Evolutionary conservation across 2,329 filamentous ascomycete genomes (phyloP), one percentile per base, ranked within the genome.

Genomic region (Fusarium siculi): DNA sequence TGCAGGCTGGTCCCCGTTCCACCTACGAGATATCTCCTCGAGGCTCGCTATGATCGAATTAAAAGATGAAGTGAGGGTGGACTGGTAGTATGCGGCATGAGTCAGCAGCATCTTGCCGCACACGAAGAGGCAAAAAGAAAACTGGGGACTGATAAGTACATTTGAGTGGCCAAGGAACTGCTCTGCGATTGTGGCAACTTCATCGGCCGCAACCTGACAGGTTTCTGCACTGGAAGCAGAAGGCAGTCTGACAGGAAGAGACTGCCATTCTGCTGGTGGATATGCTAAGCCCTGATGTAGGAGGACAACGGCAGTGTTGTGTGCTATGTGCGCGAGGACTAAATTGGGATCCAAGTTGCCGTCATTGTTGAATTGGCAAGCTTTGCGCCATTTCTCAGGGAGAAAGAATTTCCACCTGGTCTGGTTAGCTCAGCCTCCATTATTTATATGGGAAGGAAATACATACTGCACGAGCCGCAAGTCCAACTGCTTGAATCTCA

Each of bases 321-420:
- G 75, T 5, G 75, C 76, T 40, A 78, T 76, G 25, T 78, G 77
- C 3, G 75, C 75, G 4, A 77, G 68, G 4, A 74, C 70, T 7
- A 77, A 58, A 36, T 86, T 86, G 8, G 84, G 84, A 60, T 86
- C 85, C 79, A 86, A 82, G 54, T 84, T 80, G 14, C 73, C 75
- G 9, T 74, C 73, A 18, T 58, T 73, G 49, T 85, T 84, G 4
- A 84, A 72, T 11, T 82, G 83, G 30, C 84, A 82, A 2, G 80
- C 80, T 30, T 81, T 80, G 5, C 79, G 74, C 84, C 84, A 86
- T 58, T 81, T 80, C 49, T 81, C 80, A 1, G 84, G 84, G 1
- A 86, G 77, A 53, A 85, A 84, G 44, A 85, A 78, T 63, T 85
- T 85, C 84, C 84, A 85, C 52, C 82, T 83, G 16, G 85, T 58